Evolutionary conservation across 2,329 filamentous ascomycete genomes (phyloP).

Genomic region (Talaromyces sp.): DNA sequence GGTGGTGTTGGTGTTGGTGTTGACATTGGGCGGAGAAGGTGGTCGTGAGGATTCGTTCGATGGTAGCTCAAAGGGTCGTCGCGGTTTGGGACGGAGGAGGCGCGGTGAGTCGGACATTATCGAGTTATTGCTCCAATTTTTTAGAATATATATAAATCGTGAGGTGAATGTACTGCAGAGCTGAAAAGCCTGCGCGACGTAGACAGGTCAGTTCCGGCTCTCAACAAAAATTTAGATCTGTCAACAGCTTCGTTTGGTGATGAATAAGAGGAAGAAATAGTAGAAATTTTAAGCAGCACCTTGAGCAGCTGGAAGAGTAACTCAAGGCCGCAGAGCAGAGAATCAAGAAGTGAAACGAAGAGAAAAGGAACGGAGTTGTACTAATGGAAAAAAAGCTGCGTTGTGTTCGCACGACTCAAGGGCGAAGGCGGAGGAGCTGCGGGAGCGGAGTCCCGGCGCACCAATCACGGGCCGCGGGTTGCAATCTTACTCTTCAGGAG

Average conservation of each 20-base stretch:
- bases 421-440: background rate
- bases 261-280: background rate
- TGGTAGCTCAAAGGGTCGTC: conserved; percentile 61
- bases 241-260: background rate
- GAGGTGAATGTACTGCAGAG: background rate
- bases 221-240: background rate
- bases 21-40: conserved; percentile 33
- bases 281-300: background rate
- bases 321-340: background rate
- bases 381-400: background rate
- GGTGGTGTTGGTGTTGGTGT: conserved; percentile 20
- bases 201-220: background rate
- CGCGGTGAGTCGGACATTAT: conserved; percentile 40
- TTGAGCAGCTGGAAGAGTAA: background rate
- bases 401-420: too few relatives aligned
- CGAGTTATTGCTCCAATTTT: background rate
- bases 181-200: background rate
- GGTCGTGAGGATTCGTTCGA: conserved; percentile 39
- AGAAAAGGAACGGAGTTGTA: background rate
- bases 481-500: background rate
- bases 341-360: background rate
- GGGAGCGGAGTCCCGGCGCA: background rate
- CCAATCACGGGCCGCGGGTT: background rate
- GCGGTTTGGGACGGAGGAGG: conserved; percentile 63
- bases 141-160: background rate